Evolutionary conservation across 1,139 yeast genomes (phyloP), one percentile per base, ranked within the genome.

Genomic region (Saccharomyces uvarum): DNA sequence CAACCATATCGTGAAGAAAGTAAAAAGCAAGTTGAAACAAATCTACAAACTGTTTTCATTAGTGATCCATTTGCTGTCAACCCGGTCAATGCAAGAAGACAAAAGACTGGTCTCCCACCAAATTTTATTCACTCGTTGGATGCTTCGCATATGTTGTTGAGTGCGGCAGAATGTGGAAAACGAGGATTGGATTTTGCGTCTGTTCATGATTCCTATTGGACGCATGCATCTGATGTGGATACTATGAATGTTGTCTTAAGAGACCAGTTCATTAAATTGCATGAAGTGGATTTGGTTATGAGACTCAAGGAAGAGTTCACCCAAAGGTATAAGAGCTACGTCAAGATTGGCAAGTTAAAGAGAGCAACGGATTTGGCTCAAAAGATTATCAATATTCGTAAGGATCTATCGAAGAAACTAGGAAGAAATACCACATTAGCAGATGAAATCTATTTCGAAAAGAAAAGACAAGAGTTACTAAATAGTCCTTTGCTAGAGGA

Each of bases 161-260:
- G 97, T 9, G 95, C 98, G 0, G 76, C 82, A 50, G 83, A 82
- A 26, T 90, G 97, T 70, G 82, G 86, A n/a, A 77, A 81, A 49
- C 68, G 70, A 3, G 82, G 80, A 0, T 70, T 93, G 54, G 76
- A 83, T n/a, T 93, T 95, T 76, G 97, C 99, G 0, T 85, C 98
- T 0, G 99, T 93, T 33, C 99, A 93, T 71, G 99, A 93, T 70
- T 91, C 98, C 1, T 93, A 88, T 70, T 93, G 99, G 99, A 90
- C 99, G 0, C 99, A 95, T 70, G 97, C 99, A 0, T 75, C 82
- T 47, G 95, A 88, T 67, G 83, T 93, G 33, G 86, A 84, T 60
- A 68, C 64, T 6, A 86, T 93, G 95, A 89, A 85, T 69, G 66
- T 64, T n/a, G 75, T 79, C 51, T 75, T 93, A 59, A 81, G 99